Conservation (phyloP, 495 filamentous ascomycete genomes). For the Sphaerosporella brunnea region DNA sequence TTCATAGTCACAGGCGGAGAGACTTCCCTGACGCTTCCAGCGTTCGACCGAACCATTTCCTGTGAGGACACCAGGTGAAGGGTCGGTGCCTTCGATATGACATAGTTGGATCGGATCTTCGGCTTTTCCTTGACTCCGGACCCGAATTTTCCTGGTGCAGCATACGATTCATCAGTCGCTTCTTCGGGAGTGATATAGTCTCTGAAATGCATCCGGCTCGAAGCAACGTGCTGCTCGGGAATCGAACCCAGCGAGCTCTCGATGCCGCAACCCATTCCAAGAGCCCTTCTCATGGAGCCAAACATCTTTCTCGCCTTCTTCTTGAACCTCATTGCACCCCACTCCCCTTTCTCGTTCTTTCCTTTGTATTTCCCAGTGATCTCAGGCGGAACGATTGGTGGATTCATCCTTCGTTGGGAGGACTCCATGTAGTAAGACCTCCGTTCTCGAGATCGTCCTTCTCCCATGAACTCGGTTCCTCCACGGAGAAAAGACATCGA, state of each 20-base stretch:
- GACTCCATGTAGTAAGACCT: conserved; percentile 23
- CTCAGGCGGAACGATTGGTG: conserved; percentile 17
- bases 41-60: conserved; percentile 21
- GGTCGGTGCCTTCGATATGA: conserved; percentile 18
- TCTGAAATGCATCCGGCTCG: conserved; percentile 17
- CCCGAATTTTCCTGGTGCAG: background rate
- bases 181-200: conserved; percentile 22
- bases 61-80: conserved; percentile 20
- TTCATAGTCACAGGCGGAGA: background rate
- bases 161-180: conserved; percentile 4
- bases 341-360: conserved; percentile 7
- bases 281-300: conserved; percentile 20
- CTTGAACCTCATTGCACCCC: conserved; percentile 6
- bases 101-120: conserved; percentile 14
- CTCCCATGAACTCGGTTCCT: conserved; percentile 25
- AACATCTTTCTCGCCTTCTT: conserved; percentile 24
- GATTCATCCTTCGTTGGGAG: conserved; percentile 11
- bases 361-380: conserved; percentile 1
- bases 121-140: conserved; percentile 13
- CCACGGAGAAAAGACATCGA: conserved; percentile 25
- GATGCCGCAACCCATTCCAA: conserved; percentile 7
- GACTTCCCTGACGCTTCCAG: conserved; percentile 18
- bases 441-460: conserved; percentile 13
- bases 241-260: background rate
- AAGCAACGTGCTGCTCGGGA: conserved; percentile 22